A percentile compares a stretch with the other conserved stretches of the same genome.
Evolutionary conservation across 148 eudicot genomes (phyloP).

Genomic region (Vaccinium myrtillus): DNA sequence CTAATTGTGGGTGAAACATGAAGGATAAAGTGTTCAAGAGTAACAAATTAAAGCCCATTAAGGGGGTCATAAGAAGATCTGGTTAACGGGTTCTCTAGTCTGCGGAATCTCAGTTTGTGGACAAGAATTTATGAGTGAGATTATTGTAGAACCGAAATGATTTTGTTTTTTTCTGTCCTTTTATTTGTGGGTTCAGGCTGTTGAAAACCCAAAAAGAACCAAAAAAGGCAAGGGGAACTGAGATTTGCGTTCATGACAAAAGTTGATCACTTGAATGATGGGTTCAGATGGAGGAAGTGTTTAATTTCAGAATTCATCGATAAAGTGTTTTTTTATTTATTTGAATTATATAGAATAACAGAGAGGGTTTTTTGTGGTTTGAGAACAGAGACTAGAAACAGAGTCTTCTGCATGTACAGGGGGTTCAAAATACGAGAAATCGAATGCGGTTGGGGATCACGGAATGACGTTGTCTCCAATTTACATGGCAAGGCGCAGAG

Average conservation of each 20-base stretch:
- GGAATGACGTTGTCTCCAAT: too few relatives aligned
- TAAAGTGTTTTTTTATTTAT: too few relatives aligned
- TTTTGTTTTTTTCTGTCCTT: background rate
- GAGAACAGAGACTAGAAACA: too few relatives aligned
- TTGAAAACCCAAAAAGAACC: constrained; percentile 69
- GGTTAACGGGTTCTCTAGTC: constrained; percentile 20
- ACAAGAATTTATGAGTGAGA: constrained; percentile 19
- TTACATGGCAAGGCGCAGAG: too few relatives aligned
- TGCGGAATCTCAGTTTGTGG: constrained; percentile 12
- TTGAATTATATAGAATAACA: too few relatives aligned
- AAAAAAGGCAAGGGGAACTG: constrained; percentile 63
- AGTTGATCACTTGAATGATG: constrained; percentile 90
- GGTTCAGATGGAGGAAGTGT: constrained; percentile 91
- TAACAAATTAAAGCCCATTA: background rate
- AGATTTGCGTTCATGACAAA: constrained; percentile 91
- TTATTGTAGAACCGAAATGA: constrained; percentile 5
- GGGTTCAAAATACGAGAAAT: too few relatives aligned
- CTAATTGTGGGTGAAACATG: background rate
- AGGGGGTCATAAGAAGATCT: background rate
- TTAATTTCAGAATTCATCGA: too few relatives aligned
- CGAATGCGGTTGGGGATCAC: constrained; percentile 58
- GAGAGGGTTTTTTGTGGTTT: too few relatives aligned
- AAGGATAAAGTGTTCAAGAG: background rate
- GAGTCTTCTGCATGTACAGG: too few relatives aligned
- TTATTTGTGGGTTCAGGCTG: constrained; percentile 31